These are phyloP conservation scores for Lathyrus aphaca DNA, from an alignment of 306 rosid genomes.

Conservation along the genomic window DNA sequence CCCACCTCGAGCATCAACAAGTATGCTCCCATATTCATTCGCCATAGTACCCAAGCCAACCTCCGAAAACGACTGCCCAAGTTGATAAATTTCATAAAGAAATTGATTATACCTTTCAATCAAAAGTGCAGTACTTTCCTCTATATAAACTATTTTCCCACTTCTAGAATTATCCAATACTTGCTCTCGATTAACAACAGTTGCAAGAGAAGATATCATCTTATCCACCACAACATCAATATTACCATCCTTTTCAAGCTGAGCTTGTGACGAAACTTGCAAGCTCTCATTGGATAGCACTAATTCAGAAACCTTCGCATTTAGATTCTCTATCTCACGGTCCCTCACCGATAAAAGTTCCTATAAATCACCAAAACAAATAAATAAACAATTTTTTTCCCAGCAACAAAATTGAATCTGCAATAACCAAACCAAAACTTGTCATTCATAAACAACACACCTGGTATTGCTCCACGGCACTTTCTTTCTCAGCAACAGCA, in stretches of 20 bases:
- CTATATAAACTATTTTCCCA: constrained; percentile 60
- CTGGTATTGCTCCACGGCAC: constrained; percentile 43
- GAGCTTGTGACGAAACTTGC: constrained; percentile 45
- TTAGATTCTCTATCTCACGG: constrained; percentile 72
- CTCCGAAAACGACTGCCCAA: constrained; percentile 58
- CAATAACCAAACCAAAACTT: constrained; percentile 6
- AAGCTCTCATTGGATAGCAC: constrained; percentile 46
- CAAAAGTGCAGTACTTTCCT: constrained; percentile 56
- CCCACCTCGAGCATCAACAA: constrained; percentile 58
- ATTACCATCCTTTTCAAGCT: constrained; percentile 50
- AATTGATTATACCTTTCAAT: constrained; percentile 60
- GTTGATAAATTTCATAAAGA: constrained; percentile 66
- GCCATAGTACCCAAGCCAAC: constrained; percentile 48
- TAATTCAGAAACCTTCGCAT: constrained; percentile 56
- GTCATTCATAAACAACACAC: constrained; percentile 40
- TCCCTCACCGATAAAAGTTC: constrained; percentile 56
- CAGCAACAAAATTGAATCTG: constrained; percentile 17
- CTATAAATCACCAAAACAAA: constrained; percentile 43
- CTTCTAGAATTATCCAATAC: constrained; percentile 51
- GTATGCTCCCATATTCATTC: constrained; percentile 52
- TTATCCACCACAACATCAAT: constrained; percentile 55
- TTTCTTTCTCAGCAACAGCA: constrained; percentile 54
- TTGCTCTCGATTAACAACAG: constrained; percentile 57
- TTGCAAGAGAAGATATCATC: constrained; percentile 58
- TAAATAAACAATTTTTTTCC: constrained; percentile 49